Base-by-base conservation (phyloP, 352 stramenopile genomes). In the Phytophthora foliorum region DNA sequence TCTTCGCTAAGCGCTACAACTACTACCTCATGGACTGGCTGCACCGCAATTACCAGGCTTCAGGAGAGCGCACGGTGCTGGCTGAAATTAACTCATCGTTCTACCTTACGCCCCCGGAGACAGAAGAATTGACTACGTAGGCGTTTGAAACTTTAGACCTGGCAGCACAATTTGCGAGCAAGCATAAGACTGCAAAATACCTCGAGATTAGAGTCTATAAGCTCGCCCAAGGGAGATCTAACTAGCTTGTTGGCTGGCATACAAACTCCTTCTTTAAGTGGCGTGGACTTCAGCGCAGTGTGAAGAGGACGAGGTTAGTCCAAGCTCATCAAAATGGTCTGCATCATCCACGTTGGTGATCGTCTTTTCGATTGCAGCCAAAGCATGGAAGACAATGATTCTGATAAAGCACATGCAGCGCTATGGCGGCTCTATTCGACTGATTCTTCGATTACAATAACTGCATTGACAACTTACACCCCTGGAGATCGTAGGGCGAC, bases 1-100 rank as follows among this genome's bases (percentile, higher is more conserved):
- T 78, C 22, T 78, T 75, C 36, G 71, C 71, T 16, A 78, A 78
- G 71, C 60, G 71, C 41, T 78, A 78, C 42, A 78, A 78, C 46
- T 78, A 78, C 57, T 78, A 78, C 49, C 71, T 78, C 39, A 78
- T 78, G 71, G 71, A 78, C 36, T 78, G 71, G 71, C 52, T 78
- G 57, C 67, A 78, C 27, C 67, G 71, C n/a, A 78, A 74, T 31
- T 78, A 78, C 61, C 71, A 78, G 31, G 61, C 71, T 1, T 68
- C 71, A 17, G 71, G 71, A 31, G 66, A 78, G 25, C 71, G 71
- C 46, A 78, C 71, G 0, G 64, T 73, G 17, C 65, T 78, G 31
- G 66, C 71, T n/a, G 67, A 78, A 36, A 78, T 78, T 24, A 74
- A 75, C 34, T 78, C 71, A 10, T 78, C 71, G 6, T 78, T 78